Evolutionary conservation across 225 moss, liverwort and hornwort species (phyloP).

Genomic region (Ulota crispa): DNA sequence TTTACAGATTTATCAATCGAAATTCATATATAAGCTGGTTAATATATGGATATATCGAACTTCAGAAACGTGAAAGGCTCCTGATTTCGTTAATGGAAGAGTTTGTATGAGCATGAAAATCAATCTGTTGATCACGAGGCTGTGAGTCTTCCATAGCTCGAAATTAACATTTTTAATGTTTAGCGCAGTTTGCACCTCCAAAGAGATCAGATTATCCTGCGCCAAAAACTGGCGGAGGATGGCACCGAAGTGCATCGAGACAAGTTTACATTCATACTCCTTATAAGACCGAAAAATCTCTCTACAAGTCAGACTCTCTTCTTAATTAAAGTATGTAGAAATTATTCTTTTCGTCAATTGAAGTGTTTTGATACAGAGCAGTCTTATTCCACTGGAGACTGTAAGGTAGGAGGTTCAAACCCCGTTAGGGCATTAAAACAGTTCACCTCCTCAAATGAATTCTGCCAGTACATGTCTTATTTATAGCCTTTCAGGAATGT

Average conservation of each 20-base stretch:
- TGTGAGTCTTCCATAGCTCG: background rate
- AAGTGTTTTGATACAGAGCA: background rate
- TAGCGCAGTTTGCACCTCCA: slow-evolving; percentile 31
- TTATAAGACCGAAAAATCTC: slow-evolving; percentile 35
- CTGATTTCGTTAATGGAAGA: background rate
- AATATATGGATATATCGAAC: background rate
- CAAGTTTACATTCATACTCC: slow-evolving; percentile 28
- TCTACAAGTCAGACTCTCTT: slow-evolving; percentile 33
- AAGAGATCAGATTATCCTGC: slow-evolving; percentile 28
- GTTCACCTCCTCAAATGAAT: too few species aligned
- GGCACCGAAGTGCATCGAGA: slow-evolving; percentile 43
- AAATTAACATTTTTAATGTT: background rate
- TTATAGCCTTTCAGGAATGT: too few species aligned
- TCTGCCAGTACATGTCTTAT: too few species aligned
- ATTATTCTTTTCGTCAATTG: background rate
- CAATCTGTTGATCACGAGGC: background rate
- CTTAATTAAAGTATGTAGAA: background rate
- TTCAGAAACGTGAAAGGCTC: background rate
- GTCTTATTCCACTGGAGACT: background rate
- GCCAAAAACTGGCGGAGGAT: slow-evolving; percentile 49
- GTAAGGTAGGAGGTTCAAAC: too few species aligned
- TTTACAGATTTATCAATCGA: background rate
- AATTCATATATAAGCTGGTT: background rate
- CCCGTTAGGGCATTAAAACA: too few species aligned
- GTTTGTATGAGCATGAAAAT: background rate